Base-by-base conservation (phyloP, 2,329 filamentous ascomycete species). In the Scedosporium boydii region DNA sequence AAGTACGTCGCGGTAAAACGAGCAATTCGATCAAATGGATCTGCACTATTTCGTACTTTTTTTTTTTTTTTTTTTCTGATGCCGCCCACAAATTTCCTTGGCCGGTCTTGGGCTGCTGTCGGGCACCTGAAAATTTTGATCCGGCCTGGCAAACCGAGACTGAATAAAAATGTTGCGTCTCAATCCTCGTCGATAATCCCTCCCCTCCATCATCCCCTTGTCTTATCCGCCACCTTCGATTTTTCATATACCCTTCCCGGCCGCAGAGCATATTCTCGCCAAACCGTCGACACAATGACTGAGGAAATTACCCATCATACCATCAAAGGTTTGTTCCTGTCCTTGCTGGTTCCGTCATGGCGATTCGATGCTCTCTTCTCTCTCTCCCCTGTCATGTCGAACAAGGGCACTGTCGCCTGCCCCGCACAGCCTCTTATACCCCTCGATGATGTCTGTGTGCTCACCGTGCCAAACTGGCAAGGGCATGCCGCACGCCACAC, bases 251-350 rank as follows among this genome's bases (percentile, higher is more conserved):
- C 51, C 53, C 48, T 34, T 48, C 61, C 57, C 21, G 5, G 23
- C 51, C 12, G 51, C 6, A 55, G 51, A 55, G 51, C 51, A 14
- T 55, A 55, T 23, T 55, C 60, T 42, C 10, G 48, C 18, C 16
- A 63, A 21, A 56, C 18, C n/a, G 34, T 29, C 26, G 44, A 56
- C 29, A 27, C 48, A 7, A 61, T 61, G 59, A 18, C 59, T 61
- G 63, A 62, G 67, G 82, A 84, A 68, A 81, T 83, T 69, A 77
- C 76, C 63, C 82, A 85, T 76, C 73, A 74, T 69, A 85, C 82
- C 71, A 84, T 84, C 75, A 76, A 84, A 75, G 81, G 82, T 84
- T 77, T 65, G 79, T 78, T 62, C 4, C n/a, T 26, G 48, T 14
- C 57, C 26, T n/a, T n/a, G 4, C 41, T 29, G n/a, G 41, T 23